Evolutionary conservation across 2,329 filamentous ascomycete species (phyloP), one percentile per base, ranked within the genome.

Genomic region (Clarireedia monteithiana): DNA sequence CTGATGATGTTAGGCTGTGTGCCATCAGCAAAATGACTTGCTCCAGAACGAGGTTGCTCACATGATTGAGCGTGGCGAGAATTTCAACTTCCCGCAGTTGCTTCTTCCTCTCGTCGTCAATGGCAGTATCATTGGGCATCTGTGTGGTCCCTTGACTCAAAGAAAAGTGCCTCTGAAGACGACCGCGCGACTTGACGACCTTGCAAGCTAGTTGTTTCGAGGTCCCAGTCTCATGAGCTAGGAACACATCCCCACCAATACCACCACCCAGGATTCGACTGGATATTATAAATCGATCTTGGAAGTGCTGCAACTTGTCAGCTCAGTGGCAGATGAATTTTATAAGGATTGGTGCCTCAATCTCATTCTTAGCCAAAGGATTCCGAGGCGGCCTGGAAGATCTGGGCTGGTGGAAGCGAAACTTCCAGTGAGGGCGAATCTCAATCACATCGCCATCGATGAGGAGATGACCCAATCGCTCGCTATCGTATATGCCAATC

Each of bases 161-260:
- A 36, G 14, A 23, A 40, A 20, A n/a, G 36, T 27, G 9, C 6
- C 15, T 34, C 36, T n/a, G 6, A 36, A 40, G 23, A 5, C 27
- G 23, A 7, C 39, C 10, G 6, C 44, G 4, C 10, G 20, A 64
- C 53, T 80, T 73, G 51, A 88, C 72, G 7, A 88, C 69, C 63
- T 90, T 89, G 72, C 86, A 90, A 10, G 84, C 85, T 20, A 88
- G 61, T 63, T 89, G 86, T 55, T 75, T 76, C 39, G 75, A 73
- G 0, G 77, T 80, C 6, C 67, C 68, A 24, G 72, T 67, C 15
- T 87, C 75, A 2, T 77, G 66, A 5, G 78, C 81, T 9, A 84
- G 71, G 55, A 79, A 75, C 3, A 86, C 79, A 44, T 70, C 70
- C 7, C 79, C 80, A 63, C 75, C 75, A 2, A 72, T 74, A 5